Percentiles rank a stretch among this genome's conserved stretches.
Evolutionary conservation across 1,139 yeast species (phyloP).

Genomic region (Geotrichum restrictum): DNA sequence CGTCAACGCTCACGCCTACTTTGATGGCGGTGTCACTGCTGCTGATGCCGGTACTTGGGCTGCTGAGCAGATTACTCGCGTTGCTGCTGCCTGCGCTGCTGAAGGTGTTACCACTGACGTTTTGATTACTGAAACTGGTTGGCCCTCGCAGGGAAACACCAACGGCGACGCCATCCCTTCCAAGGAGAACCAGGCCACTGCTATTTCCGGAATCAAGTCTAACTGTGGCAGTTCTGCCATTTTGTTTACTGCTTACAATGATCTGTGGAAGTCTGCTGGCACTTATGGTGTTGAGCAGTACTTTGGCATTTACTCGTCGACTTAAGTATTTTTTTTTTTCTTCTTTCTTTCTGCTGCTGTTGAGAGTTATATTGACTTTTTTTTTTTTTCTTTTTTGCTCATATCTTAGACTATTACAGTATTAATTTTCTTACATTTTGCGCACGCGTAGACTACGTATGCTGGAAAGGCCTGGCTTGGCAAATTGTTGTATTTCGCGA

Average conservation of each 20-base stretch:
- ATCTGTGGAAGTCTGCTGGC: slow-evolving; percentile 78
- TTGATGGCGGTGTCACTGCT: slow-evolving; percentile 68
- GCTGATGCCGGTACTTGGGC: slow-evolving; percentile 71
- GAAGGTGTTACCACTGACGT: slow-evolving; percentile 53
- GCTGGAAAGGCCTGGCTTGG: too few species aligned
- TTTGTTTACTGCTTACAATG: slow-evolving; percentile 79
- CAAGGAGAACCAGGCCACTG: slow-evolving; percentile 56
- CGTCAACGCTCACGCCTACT: slow-evolving; percentile 85
- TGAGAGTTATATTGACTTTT: background rate
- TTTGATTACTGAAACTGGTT: slow-evolving; percentile 78
- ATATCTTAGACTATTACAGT: background rate
- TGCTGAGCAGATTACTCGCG: slow-evolving; percentile 59
- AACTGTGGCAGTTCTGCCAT: slow-evolving; percentile 56
- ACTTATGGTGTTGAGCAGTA: slow-evolving; percentile 66
- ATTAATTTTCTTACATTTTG: too few species aligned
- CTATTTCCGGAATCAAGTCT: slow-evolving; percentile 55
- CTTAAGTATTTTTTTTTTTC: background rate
- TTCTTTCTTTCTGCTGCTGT: background rate
- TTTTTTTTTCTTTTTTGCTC: background rate
- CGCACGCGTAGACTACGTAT: too few species aligned
- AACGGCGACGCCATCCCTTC: slow-evolving; percentile 72
- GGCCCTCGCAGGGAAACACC: slow-evolving; percentile 76
- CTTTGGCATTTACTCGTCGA: slow-evolving; percentile 61
- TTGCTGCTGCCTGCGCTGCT: slow-evolving; percentile 44
- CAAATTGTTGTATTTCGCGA: too few species aligned